Evolutionary conservation across 2,329 filamentous ascomycete species (phyloP).

Genomic region (Trichophaea hybrida): DNA sequence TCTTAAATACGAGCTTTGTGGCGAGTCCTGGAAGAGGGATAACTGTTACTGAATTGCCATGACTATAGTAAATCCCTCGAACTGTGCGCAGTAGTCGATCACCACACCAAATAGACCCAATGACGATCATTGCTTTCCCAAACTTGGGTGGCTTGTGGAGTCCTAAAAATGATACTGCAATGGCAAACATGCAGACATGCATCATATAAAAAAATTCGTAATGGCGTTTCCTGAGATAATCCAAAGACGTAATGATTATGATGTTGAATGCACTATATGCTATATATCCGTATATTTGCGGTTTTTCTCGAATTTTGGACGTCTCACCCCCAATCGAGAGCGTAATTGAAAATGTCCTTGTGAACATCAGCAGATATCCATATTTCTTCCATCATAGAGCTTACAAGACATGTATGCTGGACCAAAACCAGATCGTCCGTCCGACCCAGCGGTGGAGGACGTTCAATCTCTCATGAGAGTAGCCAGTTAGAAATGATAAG

Average conservation of each 20-base stretch:
- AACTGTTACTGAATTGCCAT: conserved; percentile 41
- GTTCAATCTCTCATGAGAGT: conserved; percentile 47
- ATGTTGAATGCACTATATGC: conserved; percentile 33
- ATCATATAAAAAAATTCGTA: conserved; percentile 45
- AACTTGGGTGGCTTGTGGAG: conserved; percentile 40
- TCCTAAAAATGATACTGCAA: conserved; percentile 37
- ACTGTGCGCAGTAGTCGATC: background rate
- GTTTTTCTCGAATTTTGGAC: conserved; percentile 3
- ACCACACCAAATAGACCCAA: background rate
- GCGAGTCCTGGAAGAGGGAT: conserved; percentile 41
- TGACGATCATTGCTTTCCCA: background rate
- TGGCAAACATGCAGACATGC: conserved; percentile 39
- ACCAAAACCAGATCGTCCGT: conserved; percentile 23
- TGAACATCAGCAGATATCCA: conserved; percentile 1
- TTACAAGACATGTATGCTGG: background rate
- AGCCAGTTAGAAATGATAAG: conserved; percentile 39
- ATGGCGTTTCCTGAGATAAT: conserved; percentile 32
- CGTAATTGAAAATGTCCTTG: conserved; percentile 12
- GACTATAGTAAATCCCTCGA: conserved; percentile 34
- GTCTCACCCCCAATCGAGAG: conserved; percentile 1
- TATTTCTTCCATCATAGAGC: background rate
- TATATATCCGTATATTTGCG: conserved; percentile 14
- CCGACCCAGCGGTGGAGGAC: conserved; percentile 38
- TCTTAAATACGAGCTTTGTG: conserved; percentile 43
- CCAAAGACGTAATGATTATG: conserved; percentile 34